These are phyloP conservation scores for Trypanosoma brucei DNA, from an alignment of 208 protist genomes.

Conservation along the genomic window DNA sequence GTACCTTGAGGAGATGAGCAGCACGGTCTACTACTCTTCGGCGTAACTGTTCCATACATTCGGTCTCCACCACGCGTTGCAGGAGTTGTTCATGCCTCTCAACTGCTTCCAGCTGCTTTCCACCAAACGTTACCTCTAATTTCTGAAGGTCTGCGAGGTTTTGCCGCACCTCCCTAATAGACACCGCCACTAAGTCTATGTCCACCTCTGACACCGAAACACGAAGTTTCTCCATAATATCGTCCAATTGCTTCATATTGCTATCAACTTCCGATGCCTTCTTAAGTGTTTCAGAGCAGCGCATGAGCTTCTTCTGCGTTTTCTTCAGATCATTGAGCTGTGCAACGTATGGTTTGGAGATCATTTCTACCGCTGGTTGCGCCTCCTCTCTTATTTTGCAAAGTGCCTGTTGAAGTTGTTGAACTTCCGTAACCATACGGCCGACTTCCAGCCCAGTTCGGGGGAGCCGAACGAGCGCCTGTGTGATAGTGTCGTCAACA, in stretches of 20 bases:
- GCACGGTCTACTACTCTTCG: conserved; percentile 40
- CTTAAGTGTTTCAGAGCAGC: conserved; percentile 41
- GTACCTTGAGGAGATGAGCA: conserved; percentile 41
- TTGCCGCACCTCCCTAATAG: conserved; percentile 26
- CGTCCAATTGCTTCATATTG: conserved; percentile 42
- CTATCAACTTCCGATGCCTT: conserved; percentile 42
- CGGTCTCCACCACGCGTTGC: conserved; percentile 49
- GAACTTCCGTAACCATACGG: conserved; percentile 56
- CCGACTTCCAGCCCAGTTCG: conserved; percentile 61
- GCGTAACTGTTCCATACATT: conserved; percentile 44
- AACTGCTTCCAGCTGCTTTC: conserved; percentile 43
- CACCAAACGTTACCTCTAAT: conserved; percentile 56
- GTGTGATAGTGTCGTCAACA: conserved; percentile 62
- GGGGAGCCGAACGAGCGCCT: conserved; percentile 63
- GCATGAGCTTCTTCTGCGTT: conserved; percentile 43
- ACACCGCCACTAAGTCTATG: conserved; percentile 24
- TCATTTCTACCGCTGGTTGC: conserved; percentile 20
- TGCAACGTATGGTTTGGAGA: conserved; percentile 17
- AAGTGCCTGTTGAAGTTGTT: conserved; percentile 44
- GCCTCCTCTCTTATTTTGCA: conserved; percentile 35
- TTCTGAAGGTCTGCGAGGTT: conserved; percentile 44
- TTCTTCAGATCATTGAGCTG: conserved; percentile 32
- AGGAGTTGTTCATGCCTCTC: conserved; percentile 56
- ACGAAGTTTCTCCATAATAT: conserved; percentile 33
- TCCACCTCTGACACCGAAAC: conserved; percentile 14